A percentile compares a stretch with the other conserved stretches of the same genome.
Conservation (phyloP, 371 early-diverging fungal genomes). For the Rhizoclosmatium hyalinum region DNA sequence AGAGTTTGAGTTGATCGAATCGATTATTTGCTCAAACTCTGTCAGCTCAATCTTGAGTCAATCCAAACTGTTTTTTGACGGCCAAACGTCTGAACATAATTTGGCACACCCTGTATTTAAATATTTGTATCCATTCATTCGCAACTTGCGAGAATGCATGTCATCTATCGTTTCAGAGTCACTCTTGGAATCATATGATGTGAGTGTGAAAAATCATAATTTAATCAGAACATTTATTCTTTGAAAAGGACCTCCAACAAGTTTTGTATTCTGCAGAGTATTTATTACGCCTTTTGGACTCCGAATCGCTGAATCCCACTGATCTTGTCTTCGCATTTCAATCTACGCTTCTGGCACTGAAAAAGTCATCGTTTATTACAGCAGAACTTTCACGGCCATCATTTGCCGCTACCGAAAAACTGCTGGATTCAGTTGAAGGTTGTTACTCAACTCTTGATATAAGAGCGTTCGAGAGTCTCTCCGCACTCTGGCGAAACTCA, state of each 20-base stretch:
- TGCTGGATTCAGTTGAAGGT: slow-evolving; percentile 18
- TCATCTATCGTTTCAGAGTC: neutral
- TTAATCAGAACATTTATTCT: neutral
- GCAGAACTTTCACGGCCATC: slow-evolving; percentile 17
- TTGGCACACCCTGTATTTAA: slow-evolving; percentile 21
- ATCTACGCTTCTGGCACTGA: neutral
- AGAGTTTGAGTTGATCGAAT: slow-evolving; percentile 12
- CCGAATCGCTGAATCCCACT: slow-evolving; percentile 7
- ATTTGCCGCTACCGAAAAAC: slow-evolving; percentile 6
- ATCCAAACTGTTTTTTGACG: slow-evolving; percentile 8
- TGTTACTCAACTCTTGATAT: slow-evolving; percentile 21
- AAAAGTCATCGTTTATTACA: neutral
- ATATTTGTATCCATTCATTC: slow-evolving; percentile 17
- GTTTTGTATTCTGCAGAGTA: slow-evolving; percentile 15
- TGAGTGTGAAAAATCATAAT: neutral
- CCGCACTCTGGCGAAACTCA: slow-evolving; percentile 18
- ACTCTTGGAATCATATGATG: neutral
- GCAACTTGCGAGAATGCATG: slow-evolving; percentile 4
- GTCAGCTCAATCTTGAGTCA: slow-evolving; percentile 1
- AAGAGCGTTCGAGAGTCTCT: slow-evolving; percentile 18
- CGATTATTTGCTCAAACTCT: neutral
- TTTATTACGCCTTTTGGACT: slow-evolving; percentile 5
- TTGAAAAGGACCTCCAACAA: slow-evolving; percentile 7
- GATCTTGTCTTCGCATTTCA: slow-evolving; percentile 23
- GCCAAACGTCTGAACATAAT: slow-evolving; percentile 18